These are phyloP conservation scores for Stachybotrys chartarum DNA, from an alignment of 2,329 filamentous ascomycete genomes.

Conservation along the genomic window DNA sequence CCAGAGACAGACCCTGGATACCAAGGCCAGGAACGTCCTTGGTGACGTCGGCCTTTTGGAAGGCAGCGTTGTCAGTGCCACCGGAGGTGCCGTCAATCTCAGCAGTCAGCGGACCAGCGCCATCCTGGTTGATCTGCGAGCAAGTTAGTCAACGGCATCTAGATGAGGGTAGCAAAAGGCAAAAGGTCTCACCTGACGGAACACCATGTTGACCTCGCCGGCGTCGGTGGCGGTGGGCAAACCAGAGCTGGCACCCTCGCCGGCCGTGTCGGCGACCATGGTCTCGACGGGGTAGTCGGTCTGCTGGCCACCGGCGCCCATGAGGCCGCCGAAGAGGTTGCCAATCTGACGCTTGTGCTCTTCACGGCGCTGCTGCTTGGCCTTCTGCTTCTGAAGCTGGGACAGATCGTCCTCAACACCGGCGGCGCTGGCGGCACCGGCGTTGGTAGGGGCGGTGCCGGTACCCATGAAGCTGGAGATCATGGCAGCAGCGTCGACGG, in stretches of 20 bases:
- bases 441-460: constrained; percentile 27
- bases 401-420: constrained; percentile 38
- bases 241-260: constrained; percentile 44
- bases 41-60: constrained; percentile 50
- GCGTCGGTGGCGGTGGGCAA: constrained; percentile 55
- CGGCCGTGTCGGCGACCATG: constrained; percentile 46
- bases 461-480: constrained; percentile 53
- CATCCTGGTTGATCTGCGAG: constrained; percentile 63
- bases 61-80: constrained; percentile 52
- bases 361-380: constrained; percentile 9
- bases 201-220: constrained; percentile 56
- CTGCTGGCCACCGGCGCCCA: constrained; percentile 11
- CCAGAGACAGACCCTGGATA: constrained; percentile 49
- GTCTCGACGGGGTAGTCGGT: constrained; percentile 35
- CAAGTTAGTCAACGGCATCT: background rate
- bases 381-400: constrained; percentile 7
- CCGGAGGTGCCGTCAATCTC: constrained; percentile 56
- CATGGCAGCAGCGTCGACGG: constrained; percentile 49
- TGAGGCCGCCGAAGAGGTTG: constrained; percentile 19
- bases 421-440: constrained; percentile 26
- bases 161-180: constrained; percentile 47
- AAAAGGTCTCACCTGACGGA: constrained; percentile 34
- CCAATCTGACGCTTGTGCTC: constrained; percentile 20
- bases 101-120: constrained; percentile 56
- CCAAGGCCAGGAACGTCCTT: constrained; percentile 54